Base-by-base conservation (phyloP, 2,329 filamentous ascomycete genomes). In the Cladophialophora carrionii region DNA sequence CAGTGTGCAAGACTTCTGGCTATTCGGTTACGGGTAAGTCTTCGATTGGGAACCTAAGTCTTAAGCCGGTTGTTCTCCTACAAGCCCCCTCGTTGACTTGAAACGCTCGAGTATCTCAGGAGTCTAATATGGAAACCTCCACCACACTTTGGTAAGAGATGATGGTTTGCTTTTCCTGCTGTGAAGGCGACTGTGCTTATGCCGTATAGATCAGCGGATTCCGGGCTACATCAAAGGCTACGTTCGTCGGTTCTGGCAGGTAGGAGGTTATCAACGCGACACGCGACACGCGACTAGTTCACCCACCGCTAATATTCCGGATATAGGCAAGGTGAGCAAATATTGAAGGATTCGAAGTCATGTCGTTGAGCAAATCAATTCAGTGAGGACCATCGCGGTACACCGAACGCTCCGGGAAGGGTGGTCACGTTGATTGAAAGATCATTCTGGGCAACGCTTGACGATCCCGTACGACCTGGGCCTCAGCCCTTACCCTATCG, bases 91-190 rank as follows among this genome's bases (percentile, higher is more conserved):
- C 69, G 56, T 70, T 66, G 20, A 60, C 54, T 49, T 29, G 29
- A 56, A 17, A 20, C 53, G 10, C 37, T 20, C 29, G 29, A 22
- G 9, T 31, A 24, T 46, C 46, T 14, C 58, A 95, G 94, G 80
- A 96, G 92, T 77, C 80, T 99, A 76, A 97, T 99, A 73, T 99
- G 93, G 93, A 99, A 98, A 78, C 94, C 95, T 63, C 95, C 95
- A 67, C 95, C 95, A 71, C 91, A 96, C 76, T 97, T 90, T 76
- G 94, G 94, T 97, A 88, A 43, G 59, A 56, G 29, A 32, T 26
- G n/a, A 58, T 34, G 41, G 31, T 10, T n/a, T 4, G 22, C 57
- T 59, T 20, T 32, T 51, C 24, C 17, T 24, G 32, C 49, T 51
- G 41, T 10, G n/a, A 4, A 31, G 48, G 20, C 5, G 49, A 24